These are phyloP conservation scores for Camellia oleifera DNA, from an alignment of 179 eudicot species.

Conservation along the genomic window DNA sequence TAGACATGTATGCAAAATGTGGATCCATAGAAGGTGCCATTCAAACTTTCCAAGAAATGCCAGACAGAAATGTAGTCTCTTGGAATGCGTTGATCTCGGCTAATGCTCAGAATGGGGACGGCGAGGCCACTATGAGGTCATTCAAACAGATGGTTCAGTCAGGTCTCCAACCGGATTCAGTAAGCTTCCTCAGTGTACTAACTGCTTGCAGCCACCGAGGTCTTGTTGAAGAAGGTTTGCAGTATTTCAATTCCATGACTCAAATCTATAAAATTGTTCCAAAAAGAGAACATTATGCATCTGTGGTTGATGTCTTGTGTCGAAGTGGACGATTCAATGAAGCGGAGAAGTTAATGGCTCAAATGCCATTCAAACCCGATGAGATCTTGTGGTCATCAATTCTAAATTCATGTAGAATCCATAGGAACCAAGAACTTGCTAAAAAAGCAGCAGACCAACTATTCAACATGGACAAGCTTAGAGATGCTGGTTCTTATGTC, in stretches of 20 bases:
- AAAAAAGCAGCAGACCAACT: conserved; percentile 57
- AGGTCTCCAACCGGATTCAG: conserved; percentile 67
- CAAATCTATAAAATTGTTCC: conserved; percentile 44
- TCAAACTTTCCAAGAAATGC: conserved; percentile 62
- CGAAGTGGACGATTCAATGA: conserved; percentile 58
- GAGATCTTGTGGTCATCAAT: conserved; percentile 81
- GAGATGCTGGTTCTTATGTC: conserved; percentile 71
- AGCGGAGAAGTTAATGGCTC: conserved; percentile 57
- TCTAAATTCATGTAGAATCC: conserved; percentile 74
- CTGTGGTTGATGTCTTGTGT: conserved; percentile 71
- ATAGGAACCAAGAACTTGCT: conserved; percentile 70
- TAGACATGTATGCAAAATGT: conserved; percentile 93
- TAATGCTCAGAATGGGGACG: conserved; percentile 83
- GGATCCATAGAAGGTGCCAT: conserved; percentile 64
- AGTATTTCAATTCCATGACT: conserved; percentile 56
- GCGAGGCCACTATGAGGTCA: conserved; percentile 48
- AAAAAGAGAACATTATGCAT: conserved; percentile 68
- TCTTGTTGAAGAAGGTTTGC: conserved; percentile 66
- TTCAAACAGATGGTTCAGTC: conserved; percentile 56
- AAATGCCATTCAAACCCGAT: conserved; percentile 74
- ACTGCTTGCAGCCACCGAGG: conserved; percentile 85
- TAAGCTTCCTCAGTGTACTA: conserved; percentile 65
- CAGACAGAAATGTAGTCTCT: conserved; percentile 59
- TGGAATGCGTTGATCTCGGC: conserved; percentile 95
- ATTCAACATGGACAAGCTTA: conserved; percentile 52